Evolutionary conservation across 1,284 basidiomycete species (phyloP).

Genomic region (Ustilago curta): DNA sequence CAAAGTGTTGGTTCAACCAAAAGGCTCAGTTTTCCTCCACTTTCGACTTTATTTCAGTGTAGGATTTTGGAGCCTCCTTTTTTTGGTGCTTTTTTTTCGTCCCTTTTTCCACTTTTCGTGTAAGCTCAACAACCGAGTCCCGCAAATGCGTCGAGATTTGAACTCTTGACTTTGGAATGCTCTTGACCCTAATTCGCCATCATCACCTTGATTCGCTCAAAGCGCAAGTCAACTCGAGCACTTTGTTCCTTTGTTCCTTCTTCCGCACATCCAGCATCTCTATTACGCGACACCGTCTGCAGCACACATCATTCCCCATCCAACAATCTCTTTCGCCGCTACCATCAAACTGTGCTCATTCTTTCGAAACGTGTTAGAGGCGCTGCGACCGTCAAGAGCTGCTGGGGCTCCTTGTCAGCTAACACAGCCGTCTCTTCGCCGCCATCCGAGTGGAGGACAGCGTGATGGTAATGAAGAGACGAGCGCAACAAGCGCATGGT

Average conservation of each 20-base stretch:
- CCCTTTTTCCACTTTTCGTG: not conserved
- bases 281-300: too few species aligned
- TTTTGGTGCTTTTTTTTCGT: not conserved
- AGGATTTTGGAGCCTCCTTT: constrained; percentile 7
- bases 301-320: too few species aligned
- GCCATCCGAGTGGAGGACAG: not conserved
- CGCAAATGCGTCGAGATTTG: too few species aligned
- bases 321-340: too few species aligned
- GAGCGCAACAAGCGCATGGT: constrained; percentile 20
- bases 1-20: constrained; percentile 15
- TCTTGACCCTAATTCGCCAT: too few species aligned
- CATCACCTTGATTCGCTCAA: too few species aligned
- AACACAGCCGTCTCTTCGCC: not conserved
- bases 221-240: too few species aligned
- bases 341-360: not conserved
- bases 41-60: not conserved
- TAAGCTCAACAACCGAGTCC: not conserved
- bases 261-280: too few species aligned
- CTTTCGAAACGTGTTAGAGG: not conserved
- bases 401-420: not conserved
- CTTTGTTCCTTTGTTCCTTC: too few species aligned
- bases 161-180: too few species aligned
- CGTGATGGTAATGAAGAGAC: constrained; percentile 24
- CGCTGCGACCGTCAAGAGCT: constrained; percentile 4
- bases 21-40: constrained; percentile 34